Percentiles rank a stretch among this genome's conserved stretches.
These are phyloP conservation scores for Persicaria tinctoria DNA, from an alignment of 148 eudicot genomes.

Conservation along the genomic window DNA sequence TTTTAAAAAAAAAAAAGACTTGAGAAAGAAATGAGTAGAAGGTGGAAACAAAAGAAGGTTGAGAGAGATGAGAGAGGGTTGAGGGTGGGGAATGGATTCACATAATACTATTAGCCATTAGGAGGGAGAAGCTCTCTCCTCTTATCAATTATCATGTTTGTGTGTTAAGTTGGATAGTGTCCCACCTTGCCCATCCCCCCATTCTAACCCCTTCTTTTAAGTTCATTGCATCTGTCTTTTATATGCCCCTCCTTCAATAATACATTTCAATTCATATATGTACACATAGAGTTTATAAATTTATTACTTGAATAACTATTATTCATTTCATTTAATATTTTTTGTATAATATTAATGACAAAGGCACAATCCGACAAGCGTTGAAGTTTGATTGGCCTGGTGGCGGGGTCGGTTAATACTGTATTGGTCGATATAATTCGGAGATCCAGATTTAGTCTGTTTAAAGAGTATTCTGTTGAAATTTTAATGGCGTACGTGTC, in stretches of 20 bases:
- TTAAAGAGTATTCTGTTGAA: too few species aligned
- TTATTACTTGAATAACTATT: too few species aligned
- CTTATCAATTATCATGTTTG: constrained; percentile 12
- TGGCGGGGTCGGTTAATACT: too few species aligned
- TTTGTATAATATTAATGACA: too few species aligned
- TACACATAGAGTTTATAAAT: too few species aligned
- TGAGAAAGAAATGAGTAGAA: neutral
- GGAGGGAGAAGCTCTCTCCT: neutral
- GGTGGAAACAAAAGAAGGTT: neutral
- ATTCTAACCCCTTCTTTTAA: constrained; percentile 10
- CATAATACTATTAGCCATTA: neutral
- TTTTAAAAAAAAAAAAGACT: neutral
- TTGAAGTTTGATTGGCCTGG: too few species aligned
- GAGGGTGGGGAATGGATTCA: constrained; percentile 2
- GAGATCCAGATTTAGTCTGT: too few species aligned
- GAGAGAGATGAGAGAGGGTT: neutral
- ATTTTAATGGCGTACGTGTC: too few species aligned
- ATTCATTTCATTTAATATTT: neutral
- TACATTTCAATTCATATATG: neutral
- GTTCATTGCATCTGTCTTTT: constrained; percentile 41
- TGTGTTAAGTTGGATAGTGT: neutral
- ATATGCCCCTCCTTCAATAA: constrained; percentile 1
- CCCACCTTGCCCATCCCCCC: constrained; percentile 42
- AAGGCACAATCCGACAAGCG: too few species aligned
- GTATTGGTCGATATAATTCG: too few species aligned